These are phyloP conservation scores for Vigna trinervia DNA, from an alignment of 306 rosid species.

Conservation along the genomic window DNA sequence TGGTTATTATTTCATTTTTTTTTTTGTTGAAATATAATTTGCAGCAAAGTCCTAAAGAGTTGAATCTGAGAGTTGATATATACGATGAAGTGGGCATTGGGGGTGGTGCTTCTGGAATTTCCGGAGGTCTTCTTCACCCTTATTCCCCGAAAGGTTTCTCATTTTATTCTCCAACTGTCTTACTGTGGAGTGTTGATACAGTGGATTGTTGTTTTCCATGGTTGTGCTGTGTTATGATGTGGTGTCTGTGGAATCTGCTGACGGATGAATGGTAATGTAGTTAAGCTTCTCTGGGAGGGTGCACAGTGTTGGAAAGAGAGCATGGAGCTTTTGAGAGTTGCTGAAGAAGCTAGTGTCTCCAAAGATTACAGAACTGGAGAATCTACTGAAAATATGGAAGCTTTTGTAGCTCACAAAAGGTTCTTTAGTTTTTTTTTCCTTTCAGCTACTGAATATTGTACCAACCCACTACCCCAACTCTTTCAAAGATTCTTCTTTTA, in stretches of 20 bases:
- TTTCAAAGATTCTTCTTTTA: not conserved
- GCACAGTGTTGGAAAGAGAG: conserved; percentile 91
- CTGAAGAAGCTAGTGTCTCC: conserved; percentile 65
- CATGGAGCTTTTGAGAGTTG: conserved; percentile 70
- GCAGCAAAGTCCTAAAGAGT: conserved; percentile 73
- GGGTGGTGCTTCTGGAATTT: conserved; percentile 92
- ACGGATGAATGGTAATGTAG: conserved; percentile 47
- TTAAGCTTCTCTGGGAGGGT: conserved; percentile 80
- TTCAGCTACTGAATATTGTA: not conserved
- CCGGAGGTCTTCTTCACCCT: conserved; percentile 96
- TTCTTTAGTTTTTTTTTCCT: conserved; percentile 38
- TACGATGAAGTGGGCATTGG: conserved; percentile 88
- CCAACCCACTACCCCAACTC: not conserved
- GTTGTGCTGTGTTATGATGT: not conserved
- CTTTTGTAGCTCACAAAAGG: conserved; percentile 66
- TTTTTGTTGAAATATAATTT: conserved; percentile 33
- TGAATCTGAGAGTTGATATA: conserved; percentile 63
- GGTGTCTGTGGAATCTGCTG: conserved; percentile 19
- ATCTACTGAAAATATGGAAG: conserved; percentile 39
- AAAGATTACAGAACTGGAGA: conserved; percentile 44
- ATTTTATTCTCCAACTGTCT: conserved; percentile 18
- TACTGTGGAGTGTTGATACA: not conserved
- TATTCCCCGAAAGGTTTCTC: conserved; percentile 87
- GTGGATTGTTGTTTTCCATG: conserved; percentile 32
- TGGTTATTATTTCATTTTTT: not conserved